Percentiles rank a stretch among this genome's conserved stretches.
phyloP scores from a whole-genome alignment of 2,329 filamentous ascomycete genomes.

The Pseudogymnoascus sp. region DNA sequence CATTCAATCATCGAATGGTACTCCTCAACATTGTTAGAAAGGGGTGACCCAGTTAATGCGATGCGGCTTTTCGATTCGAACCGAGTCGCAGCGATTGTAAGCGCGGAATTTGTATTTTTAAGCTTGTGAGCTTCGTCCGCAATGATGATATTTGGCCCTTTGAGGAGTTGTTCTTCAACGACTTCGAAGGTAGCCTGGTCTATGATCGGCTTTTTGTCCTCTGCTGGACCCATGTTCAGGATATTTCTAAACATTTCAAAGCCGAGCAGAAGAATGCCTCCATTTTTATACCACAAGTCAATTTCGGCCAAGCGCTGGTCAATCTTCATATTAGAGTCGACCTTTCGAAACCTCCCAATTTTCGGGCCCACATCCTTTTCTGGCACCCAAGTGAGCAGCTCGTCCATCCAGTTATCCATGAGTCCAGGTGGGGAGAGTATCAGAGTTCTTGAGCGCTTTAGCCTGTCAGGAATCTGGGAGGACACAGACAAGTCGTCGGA shows the following conservation, averaged over 20 bases:
- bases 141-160: constrained; percentile 65
- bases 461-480: constrained; percentile 60
- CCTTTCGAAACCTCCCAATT: constrained; percentile 50
- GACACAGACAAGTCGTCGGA: constrained; percentile 52
- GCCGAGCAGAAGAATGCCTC: constrained; percentile 71
- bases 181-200: constrained; percentile 31
- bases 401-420: constrained; percentile 77
- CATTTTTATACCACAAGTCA: constrained; percentile 52
- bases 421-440: constrained; percentile 70
- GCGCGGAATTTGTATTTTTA: constrained; percentile 56
- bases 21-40: constrained; percentile 77
- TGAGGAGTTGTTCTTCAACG: constrained; percentile 44
- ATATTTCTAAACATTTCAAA: constrained; percentile 60
- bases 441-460: constrained; percentile 59
- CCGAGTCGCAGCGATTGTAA: constrained; percentile 46
- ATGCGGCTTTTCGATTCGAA: constrained; percentile 68
- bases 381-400: constrained; percentile 65
- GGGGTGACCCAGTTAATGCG: constrained; percentile 78
- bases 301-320: constrained; percentile 42
- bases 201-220: constrained; percentile 23
- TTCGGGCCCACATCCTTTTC: constrained; percentile 28
- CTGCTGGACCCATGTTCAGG: constrained; percentile 28
- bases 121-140: constrained; percentile 80
- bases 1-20: constrained; percentile 86
- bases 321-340: constrained; percentile 39